phyloP scores from a whole-genome alignment of 257 asterid species.

The Lavandula angustifolia region DNA sequence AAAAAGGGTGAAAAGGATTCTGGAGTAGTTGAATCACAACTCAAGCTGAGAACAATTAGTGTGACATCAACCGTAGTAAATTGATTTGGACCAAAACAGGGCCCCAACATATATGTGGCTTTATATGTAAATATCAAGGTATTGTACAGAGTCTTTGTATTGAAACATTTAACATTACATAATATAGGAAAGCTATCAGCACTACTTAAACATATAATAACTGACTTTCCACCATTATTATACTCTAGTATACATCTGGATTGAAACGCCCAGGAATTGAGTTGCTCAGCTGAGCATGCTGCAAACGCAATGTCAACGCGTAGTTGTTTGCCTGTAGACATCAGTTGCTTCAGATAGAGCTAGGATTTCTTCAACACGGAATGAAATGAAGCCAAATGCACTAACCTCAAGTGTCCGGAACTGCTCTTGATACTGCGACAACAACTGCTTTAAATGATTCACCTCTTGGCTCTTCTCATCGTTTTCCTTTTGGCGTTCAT shows the following conservation, averaged over 20 bases:
- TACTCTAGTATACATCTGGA: conserved; percentile 59
- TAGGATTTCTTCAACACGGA: background rate
- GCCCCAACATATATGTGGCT: conserved; percentile 13
- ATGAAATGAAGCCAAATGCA: background rate
- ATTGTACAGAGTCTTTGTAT: background rate
- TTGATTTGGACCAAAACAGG: background rate
- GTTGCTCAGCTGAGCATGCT: conserved; percentile 61
- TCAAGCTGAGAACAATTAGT: background rate
- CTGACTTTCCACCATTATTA: background rate
- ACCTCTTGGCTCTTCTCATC: conserved; percentile 61
- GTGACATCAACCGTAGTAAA: background rate
- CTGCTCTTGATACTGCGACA: conserved; percentile 71
- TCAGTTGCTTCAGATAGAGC: background rate
- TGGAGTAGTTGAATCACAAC: no score
- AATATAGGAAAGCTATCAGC: conserved; percentile 2
- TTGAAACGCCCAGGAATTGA: conserved; percentile 58
- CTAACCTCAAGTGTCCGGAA: conserved; percentile 72
- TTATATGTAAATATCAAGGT: conserved; percentile 21
- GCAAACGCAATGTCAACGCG: conserved; percentile 62
- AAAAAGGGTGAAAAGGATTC: no score
- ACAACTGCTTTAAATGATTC: conserved; percentile 66
- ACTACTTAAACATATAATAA: background rate
- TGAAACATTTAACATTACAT: conserved; percentile 15
- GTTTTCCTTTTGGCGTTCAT: conserved; percentile 73
- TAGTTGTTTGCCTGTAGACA: conserved; percentile 67